These are phyloP conservation scores for Debaryomyces maramus DNA, from an alignment of 805 yeast genomes.

Conservation along the genomic window DNA sequence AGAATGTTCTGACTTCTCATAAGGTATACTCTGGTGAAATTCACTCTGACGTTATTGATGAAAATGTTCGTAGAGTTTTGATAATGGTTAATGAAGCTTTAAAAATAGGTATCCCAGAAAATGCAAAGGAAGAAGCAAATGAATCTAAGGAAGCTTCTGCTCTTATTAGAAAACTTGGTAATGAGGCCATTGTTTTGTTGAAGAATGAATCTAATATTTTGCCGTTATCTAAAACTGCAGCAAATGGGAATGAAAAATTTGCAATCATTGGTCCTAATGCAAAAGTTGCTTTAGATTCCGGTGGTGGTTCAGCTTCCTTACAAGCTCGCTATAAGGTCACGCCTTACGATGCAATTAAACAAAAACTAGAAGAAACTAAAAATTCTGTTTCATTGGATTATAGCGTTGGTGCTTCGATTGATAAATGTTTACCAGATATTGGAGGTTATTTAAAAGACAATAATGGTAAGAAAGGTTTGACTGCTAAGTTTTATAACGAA, in stretches of 20 bases:
- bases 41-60: constrained; percentile 42
- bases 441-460: constrained; percentile 18
- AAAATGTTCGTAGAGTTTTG: constrained; percentile 49
- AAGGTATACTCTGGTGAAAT: constrained; percentile 44
- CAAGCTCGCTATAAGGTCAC: constrained; percentile 48
- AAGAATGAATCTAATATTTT: constrained; percentile 50
- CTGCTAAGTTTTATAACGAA: constrained; percentile 18
- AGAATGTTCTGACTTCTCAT: constrained; percentile 40
- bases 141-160: constrained; percentile 49
- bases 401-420: constrained; percentile 35
- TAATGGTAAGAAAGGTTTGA: constrained; percentile 23
- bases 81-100: constrained; percentile 46
- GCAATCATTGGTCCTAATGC: constrained; percentile 65
- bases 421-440: constrained; percentile 31
- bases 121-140: constrained; percentile 25
- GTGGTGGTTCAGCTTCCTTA: constrained; percentile 64
- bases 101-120: constrained; percentile 38
- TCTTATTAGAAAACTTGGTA: constrained; percentile 44
- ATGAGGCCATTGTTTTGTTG: constrained; percentile 56
- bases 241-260: constrained; percentile 27
- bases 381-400: constrained; percentile 23
- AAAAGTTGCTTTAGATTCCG: constrained; percentile 48
- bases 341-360: constrained; percentile 47
- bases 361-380: constrained; percentile 26
- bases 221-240: constrained; percentile 40